Conservation (phyloP, 129 eudicot genomes). For the Chrysanthemum lavandulifolium region DNA sequence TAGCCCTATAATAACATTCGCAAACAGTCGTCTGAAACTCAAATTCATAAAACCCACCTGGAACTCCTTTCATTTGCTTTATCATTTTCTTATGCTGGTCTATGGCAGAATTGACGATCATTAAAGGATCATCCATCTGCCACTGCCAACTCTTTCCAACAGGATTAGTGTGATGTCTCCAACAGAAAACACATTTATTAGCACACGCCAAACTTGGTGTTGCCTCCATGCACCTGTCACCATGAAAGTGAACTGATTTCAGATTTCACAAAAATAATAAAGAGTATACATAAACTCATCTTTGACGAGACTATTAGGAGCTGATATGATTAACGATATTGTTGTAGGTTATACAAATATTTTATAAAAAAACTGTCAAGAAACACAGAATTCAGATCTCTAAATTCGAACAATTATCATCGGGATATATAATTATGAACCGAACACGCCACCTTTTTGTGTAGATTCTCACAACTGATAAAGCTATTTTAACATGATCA, state of each 20-base stretch:
- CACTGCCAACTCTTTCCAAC: slow-evolving; percentile 98
- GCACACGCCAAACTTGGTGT: slow-evolving; percentile 99
- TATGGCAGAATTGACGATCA: slow-evolving; percentile 79
- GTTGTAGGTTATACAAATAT: too few species aligned
- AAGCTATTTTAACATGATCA: too few species aligned
- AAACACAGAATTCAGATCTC: too few species aligned
- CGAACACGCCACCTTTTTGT: too few species aligned
- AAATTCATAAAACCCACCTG: slow-evolving; percentile 51
- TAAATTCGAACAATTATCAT: too few species aligned
- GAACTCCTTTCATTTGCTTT: slow-evolving; percentile 99
- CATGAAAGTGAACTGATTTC: background rate
- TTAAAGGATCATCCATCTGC: slow-evolving; percentile 97
- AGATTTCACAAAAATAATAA: background rate
- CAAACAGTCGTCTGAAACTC: background rate
- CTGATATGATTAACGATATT: too few species aligned
- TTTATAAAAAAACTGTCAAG: too few species aligned
- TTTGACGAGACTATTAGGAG: too few species aligned
- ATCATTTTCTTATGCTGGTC: slow-evolving; percentile 95
- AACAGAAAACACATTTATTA: slow-evolving; percentile 99
- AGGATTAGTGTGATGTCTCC: slow-evolving; percentile 99
- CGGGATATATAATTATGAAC: too few species aligned
- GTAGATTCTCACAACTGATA: too few species aligned
- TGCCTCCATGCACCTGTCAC: slow-evolving; percentile 94
- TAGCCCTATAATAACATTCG: background rate
- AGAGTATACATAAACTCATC: background rate